Conservation (phyloP, 345 rosid species). For the Eutrema heterophyllum region DNA sequence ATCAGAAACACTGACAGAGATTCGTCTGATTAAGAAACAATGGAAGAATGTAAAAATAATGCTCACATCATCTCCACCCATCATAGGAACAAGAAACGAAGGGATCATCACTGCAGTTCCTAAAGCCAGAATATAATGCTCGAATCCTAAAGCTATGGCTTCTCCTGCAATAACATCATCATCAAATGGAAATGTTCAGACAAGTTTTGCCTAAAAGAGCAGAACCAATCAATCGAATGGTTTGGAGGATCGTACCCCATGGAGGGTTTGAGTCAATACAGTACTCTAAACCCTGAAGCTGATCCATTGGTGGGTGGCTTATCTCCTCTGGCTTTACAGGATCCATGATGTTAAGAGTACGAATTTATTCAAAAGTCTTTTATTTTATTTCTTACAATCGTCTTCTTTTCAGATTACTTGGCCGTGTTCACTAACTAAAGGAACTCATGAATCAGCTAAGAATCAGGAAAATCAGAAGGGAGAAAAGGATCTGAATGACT, state of each 20-base stretch:
- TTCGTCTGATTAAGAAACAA: not conserved
- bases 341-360: constrained; percentile 44
- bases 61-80: constrained; percentile 93
- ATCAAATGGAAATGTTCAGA: not conserved
- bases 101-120: constrained; percentile 99
- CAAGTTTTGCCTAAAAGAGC: not conserved
- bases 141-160: constrained; percentile 87
- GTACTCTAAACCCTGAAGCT: constrained; percentile 97
- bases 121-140: constrained; percentile 90
- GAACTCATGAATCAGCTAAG: constrained; percentile 4
- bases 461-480: not conserved
- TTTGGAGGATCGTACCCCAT: constrained; percentile 55
- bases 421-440: constrained; percentile 28
- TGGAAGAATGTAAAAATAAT: not conserved
- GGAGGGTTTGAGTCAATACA: constrained; percentile 99
- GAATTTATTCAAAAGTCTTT: not conserved
- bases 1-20: not conserved
- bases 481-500: constrained; percentile 20
- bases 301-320: constrained; percentile 88
- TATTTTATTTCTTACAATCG: not conserved
- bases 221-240: not conserved
- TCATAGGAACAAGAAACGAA: constrained; percentile 89
- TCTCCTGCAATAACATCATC: constrained; percentile 58
- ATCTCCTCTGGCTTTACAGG: constrained; percentile 92
- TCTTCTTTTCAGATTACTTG: constrained; percentile 18